Evolutionary conservation across 176 grass and related monocot species (phyloP).

Genomic region (Raddia distichophylla): DNA sequence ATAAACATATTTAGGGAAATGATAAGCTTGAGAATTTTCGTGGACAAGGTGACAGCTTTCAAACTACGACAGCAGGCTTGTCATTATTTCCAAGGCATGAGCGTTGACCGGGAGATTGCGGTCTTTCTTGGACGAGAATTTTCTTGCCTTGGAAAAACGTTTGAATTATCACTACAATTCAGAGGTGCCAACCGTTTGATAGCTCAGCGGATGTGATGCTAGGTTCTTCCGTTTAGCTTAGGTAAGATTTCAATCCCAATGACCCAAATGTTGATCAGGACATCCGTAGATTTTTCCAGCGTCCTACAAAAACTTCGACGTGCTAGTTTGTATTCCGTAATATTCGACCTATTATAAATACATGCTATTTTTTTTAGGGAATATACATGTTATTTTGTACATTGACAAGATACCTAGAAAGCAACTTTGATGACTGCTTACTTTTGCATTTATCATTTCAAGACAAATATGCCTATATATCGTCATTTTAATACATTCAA

Average conservation of each 20-base stretch:
- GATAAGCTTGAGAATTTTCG: too few species aligned
- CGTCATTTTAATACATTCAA: too few species aligned
- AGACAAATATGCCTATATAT: too few species aligned
- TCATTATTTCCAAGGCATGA: slow-evolving; percentile 5
- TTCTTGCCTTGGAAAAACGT: neutral
- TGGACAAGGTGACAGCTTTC: neutral
- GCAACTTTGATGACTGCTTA: too few species aligned
- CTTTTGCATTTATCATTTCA: too few species aligned
- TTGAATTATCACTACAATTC: neutral
- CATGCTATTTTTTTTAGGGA: too few species aligned
- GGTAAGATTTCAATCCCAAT: neutral
- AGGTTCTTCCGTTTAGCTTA: neutral
- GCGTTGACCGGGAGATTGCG: slow-evolving; percentile 17
- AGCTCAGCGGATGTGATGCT: neutral
- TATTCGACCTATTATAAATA: too few species aligned
- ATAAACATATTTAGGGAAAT: too few species aligned
- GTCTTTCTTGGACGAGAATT: neutral
- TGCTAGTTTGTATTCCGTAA: too few species aligned
- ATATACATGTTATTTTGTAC: too few species aligned
- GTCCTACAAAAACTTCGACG: neutral
- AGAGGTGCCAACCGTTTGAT: neutral
- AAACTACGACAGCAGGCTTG: neutral
- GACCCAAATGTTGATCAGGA: neutral
- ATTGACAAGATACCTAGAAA: too few species aligned
- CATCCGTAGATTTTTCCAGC: neutral